These are phyloP conservation scores for Caloboletus inedulis DNA, from an alignment of 1,284 basidiomycete genomes.

Conservation along the genomic window DNA sequence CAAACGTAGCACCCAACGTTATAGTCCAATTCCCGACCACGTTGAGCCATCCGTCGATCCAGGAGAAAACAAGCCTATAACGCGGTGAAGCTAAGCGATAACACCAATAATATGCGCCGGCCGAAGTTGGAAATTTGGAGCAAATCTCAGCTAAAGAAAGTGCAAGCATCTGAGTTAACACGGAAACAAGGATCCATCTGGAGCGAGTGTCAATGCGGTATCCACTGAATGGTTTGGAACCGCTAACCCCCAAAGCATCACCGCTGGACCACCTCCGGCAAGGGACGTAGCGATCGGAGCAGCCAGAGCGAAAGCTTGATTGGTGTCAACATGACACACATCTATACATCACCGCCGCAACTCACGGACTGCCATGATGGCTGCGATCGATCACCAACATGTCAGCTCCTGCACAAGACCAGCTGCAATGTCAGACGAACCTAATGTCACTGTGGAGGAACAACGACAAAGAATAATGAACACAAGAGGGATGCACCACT, in stretches of 20 bases:
- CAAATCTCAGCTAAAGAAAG: constrained; percentile 54
- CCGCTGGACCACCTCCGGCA: constrained; percentile 49
- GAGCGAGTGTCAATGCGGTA: not conserved
- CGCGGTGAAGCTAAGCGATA: constrained; percentile 46
- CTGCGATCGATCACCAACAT: constrained; percentile 23
- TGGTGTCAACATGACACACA: constrained; percentile 3
- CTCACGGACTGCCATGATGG: constrained; percentile 55
- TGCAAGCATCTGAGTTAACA: constrained; percentile 44
- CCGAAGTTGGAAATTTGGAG: constrained; percentile 55
- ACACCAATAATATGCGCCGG: constrained; percentile 58
- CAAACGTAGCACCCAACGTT: constrained; percentile 52
- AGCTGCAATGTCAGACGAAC: constrained; percentile 26
- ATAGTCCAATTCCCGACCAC: constrained; percentile 56
- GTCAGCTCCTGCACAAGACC: not conserved
- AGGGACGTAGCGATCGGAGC: constrained; percentile 55
- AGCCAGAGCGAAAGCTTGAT: constrained; percentile 47
- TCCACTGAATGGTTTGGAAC: not conserved
- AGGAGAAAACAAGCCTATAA: constrained; percentile 44
- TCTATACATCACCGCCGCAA: constrained; percentile 4
- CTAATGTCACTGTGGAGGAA: constrained; percentile 41
- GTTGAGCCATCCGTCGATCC: constrained; percentile 58
- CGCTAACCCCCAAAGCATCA: constrained; percentile 51
- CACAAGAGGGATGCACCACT: not conserved
- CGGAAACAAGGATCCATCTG: constrained; percentile 49
- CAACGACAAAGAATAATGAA: constrained; percentile 1